Conservation (phyloP, 2,329 filamentous ascomycete species). For the Colletotrichum musicola region DNA sequence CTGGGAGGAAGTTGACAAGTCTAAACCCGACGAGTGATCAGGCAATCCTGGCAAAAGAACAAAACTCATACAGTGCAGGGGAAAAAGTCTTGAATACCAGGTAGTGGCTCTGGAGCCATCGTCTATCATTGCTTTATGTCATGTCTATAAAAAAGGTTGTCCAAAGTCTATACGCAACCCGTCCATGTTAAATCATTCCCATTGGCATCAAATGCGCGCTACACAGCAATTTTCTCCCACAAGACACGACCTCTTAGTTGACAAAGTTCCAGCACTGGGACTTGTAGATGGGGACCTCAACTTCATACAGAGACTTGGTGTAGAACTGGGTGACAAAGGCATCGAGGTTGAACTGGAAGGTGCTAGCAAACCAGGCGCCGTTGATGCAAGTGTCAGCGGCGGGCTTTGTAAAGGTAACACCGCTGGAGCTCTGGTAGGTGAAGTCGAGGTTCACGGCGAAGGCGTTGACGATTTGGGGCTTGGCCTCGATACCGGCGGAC, state of each 20-base stretch:
- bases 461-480: slow-evolving; percentile 52
- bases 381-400: slow-evolving; percentile 27
- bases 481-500: slow-evolving; percentile 52
- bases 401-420: slow-evolving; percentile 27
- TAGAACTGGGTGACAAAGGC: slow-evolving; percentile 37
- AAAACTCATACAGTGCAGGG: too few relatives aligned
- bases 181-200: background rate
- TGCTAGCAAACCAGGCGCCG: slow-evolving; percentile 40
- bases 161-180: too few relatives aligned
- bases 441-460: slow-evolving; percentile 50
- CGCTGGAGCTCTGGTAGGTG: slow-evolving; percentile 25
- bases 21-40: too few relatives aligned
- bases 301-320: slow-evolving; percentile 35
- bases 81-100: too few relatives aligned
- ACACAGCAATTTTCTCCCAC: background rate
- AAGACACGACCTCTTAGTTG: background rate
- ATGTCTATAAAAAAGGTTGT: too few relatives aligned
- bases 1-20: too few relatives aligned
- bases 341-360: slow-evolving; percentile 33
- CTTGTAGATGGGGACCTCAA: slow-evolving; percentile 34
- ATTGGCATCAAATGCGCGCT: background rate
- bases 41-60: too few relatives aligned
- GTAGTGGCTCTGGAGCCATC: background rate
- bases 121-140: background rate
- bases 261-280: slow-evolving; percentile 39